Evolutionary conservation across 345 rosid genomes (phyloP).

Genomic region (Leavenworthia alabamica): DNA sequence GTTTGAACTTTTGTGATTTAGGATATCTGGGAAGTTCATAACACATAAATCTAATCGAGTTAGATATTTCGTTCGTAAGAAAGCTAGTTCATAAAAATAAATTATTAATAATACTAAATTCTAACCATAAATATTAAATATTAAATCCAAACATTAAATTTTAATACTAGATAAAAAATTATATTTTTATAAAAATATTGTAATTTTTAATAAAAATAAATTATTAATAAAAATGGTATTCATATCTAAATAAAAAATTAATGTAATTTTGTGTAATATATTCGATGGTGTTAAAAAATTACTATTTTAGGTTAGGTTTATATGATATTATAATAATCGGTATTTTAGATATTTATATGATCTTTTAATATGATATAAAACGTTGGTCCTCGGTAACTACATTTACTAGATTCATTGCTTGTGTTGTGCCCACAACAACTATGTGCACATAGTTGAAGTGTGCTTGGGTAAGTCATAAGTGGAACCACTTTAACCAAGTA

Average conservation of each 20-base stretch:
- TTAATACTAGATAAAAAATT: too few species aligned
- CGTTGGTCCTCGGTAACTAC: not conserved
- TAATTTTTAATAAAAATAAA: too few species aligned
- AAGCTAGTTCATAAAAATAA: not conserved
- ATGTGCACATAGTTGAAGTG: constrained; percentile 10
- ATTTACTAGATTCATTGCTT: not conserved
- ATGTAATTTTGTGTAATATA: too few species aligned
- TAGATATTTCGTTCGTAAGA: not conserved
- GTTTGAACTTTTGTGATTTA: too few species aligned
- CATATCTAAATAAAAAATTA: too few species aligned
- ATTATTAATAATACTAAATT: too few species aligned
- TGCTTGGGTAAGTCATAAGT: constrained; percentile 25
- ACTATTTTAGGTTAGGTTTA: too few species aligned
- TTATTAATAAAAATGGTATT: too few species aligned
- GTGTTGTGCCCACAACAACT: not conserved
- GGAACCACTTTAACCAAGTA: constrained; percentile 26
- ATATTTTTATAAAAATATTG: too few species aligned
- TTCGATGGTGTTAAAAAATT: too few species aligned
- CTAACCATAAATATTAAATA: too few species aligned
- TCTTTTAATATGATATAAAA: not conserved
- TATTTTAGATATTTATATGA: not conserved
- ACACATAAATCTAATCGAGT: not conserved
- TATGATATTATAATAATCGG: not conserved
- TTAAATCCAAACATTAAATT: too few species aligned
- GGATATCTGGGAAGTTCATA: not conserved